Conservation (phyloP, 208 protist genomes). For the Leishmania tropica region DNA sequence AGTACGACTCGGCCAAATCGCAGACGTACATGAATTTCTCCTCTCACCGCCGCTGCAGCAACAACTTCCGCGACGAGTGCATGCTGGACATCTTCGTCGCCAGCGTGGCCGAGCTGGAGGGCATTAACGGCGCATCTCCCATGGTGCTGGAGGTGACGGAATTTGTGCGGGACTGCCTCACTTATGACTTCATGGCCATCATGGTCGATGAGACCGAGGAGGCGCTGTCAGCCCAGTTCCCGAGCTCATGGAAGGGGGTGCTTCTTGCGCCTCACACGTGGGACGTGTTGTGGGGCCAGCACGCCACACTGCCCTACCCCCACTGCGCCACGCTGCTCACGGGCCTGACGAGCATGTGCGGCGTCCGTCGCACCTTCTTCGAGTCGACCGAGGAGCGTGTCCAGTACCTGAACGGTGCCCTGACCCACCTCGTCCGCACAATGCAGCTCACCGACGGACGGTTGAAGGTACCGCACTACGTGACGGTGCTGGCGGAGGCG, state of each 20-base stretch:
- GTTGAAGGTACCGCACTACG: constrained; percentile 67
- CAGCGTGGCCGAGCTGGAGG: constrained; percentile 49
- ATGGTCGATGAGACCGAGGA: constrained; percentile 87
- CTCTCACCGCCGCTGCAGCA: constrained; percentile 74
- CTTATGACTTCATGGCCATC: constrained; percentile 88
- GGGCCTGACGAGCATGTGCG: constrained; percentile 68
- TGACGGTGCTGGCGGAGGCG: constrained; percentile 57
- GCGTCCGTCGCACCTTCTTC: constrained; percentile 84
- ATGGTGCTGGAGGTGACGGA: constrained; percentile 48
- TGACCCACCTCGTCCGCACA: constrained; percentile 40
- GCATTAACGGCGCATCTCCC: constrained; percentile 25
- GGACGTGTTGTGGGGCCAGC: constrained; percentile 74
- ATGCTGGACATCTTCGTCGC: constrained; percentile 65
- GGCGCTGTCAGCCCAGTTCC: constrained; percentile 71
- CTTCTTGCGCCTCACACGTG: constrained; percentile 55
- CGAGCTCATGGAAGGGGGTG: constrained; percentile 62
- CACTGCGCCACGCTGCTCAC: constrained; percentile 61
- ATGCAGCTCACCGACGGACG: constrained; percentile 54
- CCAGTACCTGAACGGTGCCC: constrained; percentile 58
- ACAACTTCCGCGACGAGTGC: constrained; percentile 76
- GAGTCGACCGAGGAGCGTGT: constrained; percentile 63
- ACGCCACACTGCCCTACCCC: constrained; percentile 69
- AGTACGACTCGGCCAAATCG: constrained; percentile 68
- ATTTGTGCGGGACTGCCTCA: constrained; percentile 66
- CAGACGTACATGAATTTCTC: constrained; percentile 78